phyloP scores from a whole-genome alignment of 2,329 filamentous ascomycete species.

The Aureobasidium melanogenum region DNA sequence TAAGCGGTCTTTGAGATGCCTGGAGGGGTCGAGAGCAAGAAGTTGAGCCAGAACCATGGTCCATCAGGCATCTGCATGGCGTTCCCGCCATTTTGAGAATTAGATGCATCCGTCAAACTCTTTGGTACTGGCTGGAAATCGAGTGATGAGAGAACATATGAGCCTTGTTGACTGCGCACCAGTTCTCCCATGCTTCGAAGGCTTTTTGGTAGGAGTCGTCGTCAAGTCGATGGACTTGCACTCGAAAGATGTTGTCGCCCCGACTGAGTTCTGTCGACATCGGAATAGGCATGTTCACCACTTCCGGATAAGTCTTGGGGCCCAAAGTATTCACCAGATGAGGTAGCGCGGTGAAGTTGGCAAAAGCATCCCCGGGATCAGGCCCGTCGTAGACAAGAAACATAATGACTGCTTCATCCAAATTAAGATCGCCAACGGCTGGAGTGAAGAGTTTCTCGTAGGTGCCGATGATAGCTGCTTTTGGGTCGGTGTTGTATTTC shows the following conservation, averaged over 20 bases:
- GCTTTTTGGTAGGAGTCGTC: constrained; percentile 18
- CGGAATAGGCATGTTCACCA: constrained; percentile 28
- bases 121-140: constrained; percentile 25
- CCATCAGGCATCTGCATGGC: constrained; percentile 29
- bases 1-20: constrained; percentile 20
- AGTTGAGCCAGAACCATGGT: constrained; percentile 27
- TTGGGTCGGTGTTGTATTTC: constrained; percentile 26
- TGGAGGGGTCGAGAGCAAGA: constrained; percentile 22
- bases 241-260: constrained; percentile 28
- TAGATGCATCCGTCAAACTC: constrained; percentile 26
- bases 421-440: constrained; percentile 20
- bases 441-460: constrained; percentile 26
- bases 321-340: constrained; percentile 23
- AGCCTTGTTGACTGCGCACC: constrained; percentile 25
- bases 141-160: constrained; percentile 19
- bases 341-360: constrained; percentile 27
- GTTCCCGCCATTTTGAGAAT: constrained; percentile 24
- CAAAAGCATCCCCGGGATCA: constrained; percentile 25
- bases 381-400: constrained; percentile 30
- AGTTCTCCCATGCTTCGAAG: constrained; percentile 22
- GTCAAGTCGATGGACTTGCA: constrained; percentile 23
- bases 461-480: constrained; percentile 27
- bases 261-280: constrained; percentile 22
- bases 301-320: constrained; percentile 24
- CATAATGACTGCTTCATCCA: constrained; percentile 27